A percentile compares a stretch with the other conserved stretches of the same genome.
phyloP scores from a whole-genome alignment of 2,329 filamentous ascomycete species.

The Erysiphe pulchra region DNA sequence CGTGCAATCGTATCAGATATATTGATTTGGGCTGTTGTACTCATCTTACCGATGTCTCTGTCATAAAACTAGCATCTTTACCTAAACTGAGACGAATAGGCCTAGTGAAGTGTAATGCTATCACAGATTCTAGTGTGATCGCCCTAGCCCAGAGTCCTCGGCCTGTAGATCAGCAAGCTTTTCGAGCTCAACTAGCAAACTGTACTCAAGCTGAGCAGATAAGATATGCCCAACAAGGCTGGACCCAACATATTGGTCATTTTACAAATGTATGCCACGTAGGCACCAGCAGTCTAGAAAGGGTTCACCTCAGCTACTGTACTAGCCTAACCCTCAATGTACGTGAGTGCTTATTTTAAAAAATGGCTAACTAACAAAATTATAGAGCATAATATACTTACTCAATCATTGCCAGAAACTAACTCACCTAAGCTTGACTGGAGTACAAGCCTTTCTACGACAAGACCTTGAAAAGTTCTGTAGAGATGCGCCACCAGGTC shows the following conservation, averaged over 20 bases:
- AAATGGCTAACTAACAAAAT: conserved; percentile 11
- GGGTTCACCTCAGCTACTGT: conserved; percentile 92
- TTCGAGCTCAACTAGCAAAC: neutral
- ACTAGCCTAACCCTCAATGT: conserved; percentile 60
- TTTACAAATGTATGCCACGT: conserved; percentile 15
- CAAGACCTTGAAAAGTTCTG: conserved; percentile 70
- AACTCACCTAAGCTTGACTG: conserved; percentile 83
- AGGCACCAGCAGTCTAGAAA: conserved; percentile 31
- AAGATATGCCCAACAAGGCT: neutral
- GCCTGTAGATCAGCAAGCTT: neutral
- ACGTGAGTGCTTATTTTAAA: conserved; percentile 13
- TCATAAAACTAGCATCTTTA: conserved; percentile 58
- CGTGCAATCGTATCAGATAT: conserved; percentile 83
- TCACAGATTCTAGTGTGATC: conserved; percentile 73
- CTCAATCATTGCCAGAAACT: conserved; percentile 79
- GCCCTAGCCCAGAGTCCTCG: conserved; percentile 42
- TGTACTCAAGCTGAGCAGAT: neutral
- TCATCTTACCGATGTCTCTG: conserved; percentile 65
- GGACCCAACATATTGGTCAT: neutral
- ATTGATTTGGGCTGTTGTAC: conserved; percentile 94
- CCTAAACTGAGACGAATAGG: conserved; percentile 90
- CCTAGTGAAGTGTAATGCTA: conserved; percentile 73
- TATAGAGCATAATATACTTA: conserved; percentile 64
- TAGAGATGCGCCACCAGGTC: conserved; percentile 54
- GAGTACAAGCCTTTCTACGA: conserved; percentile 70